Evolutionary conservation across 768 basidiomycete genomes (phyloP).

Genomic region (Harrya chromipes): DNA sequence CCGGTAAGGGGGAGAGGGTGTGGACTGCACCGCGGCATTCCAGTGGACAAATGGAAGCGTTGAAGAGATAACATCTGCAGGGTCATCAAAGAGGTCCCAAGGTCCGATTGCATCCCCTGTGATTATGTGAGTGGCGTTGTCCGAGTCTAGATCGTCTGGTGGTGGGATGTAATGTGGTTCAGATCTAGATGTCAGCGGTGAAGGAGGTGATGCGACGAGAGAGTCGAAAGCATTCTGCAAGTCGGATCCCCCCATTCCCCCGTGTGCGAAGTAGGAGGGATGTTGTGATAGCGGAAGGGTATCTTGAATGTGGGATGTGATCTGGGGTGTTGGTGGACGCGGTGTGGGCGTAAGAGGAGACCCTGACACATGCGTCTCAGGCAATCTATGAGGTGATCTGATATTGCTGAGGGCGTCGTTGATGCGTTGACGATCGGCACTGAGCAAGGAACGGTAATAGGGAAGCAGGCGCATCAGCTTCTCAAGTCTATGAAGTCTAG

Average conservation of each 20-base stretch:
- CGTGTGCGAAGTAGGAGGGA: constrained; percentile 13
- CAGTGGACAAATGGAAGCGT: constrained; percentile 25
- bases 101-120: constrained; percentile 4
- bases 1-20: not conserved
- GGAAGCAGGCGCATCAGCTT: constrained; percentile 40
- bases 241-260: constrained; percentile 7
- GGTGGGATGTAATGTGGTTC: constrained; percentile 11
- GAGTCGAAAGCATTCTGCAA: constrained; percentile 12
- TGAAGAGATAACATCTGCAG: constrained; percentile 11
- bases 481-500: constrained; percentile 53
- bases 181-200: constrained; percentile 15
- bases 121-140: constrained; percentile 1
- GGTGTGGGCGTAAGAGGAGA: constrained; percentile 5
- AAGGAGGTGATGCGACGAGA: not conserved
- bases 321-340: constrained; percentile 3
- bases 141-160: constrained; percentile 7
- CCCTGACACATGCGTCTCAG: constrained; percentile 19
- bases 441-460: constrained; percentile 35
- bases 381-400: constrained; percentile 6
- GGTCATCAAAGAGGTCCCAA: constrained; percentile 12
- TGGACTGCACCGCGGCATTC: constrained; percentile 21
- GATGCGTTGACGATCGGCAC: constrained; percentile 27
- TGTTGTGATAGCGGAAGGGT: constrained; percentile 1
- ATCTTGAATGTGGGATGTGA: constrained; percentile 8
- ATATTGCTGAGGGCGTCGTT: constrained; percentile 22